Conservation (phyloP, 805 yeast species). For the Komagataella phaffii region DNA sequence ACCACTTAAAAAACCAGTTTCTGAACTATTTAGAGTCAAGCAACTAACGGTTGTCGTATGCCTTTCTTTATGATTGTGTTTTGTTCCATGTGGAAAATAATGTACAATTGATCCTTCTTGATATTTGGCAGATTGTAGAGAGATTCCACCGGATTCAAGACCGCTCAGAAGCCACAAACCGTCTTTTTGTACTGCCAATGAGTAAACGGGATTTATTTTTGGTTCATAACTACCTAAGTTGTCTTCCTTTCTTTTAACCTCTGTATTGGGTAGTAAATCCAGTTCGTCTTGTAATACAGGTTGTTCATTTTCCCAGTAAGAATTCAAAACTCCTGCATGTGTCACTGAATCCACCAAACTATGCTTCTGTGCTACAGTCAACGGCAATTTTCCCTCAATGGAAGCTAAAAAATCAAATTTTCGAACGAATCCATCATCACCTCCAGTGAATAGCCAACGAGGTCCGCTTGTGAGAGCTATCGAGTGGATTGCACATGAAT, state of each 20-base stretch:
- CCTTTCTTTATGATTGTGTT: conserved; percentile 14
- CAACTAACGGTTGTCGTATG: conserved; percentile 72
- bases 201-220: conserved; percentile 69
- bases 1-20: conserved; percentile 62
- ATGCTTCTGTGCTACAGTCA: conserved; percentile 87
- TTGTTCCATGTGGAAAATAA: conserved; percentile 33
- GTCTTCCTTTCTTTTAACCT: conserved; percentile 4
- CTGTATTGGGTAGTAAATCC: conserved; percentile 12
- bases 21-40: conserved; percentile 45
- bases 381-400: conserved; percentile 72
- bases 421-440: conserved; percentile 88
- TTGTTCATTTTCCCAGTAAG: conserved; percentile 96
- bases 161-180: conserved; percentile 83
- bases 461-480: conserved; percentile 69
- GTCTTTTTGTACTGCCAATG: conserved; percentile 73
- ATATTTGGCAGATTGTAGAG: conserved; percentile 70
- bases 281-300: conserved; percentile 41
- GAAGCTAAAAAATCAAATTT: conserved; percentile 81
- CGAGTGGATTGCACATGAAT: conserved; percentile 65
- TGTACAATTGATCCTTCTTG: conserved; percentile 74
- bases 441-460: conserved; percentile 85
- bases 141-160: conserved; percentile 71
- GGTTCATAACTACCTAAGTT: conserved; percentile 37
- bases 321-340: conserved; percentile 68
- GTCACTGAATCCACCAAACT: conserved; percentile 75